Evolutionary conservation across 352 stramenopile genomes (phyloP), one percentile per base, ranked within the genome.

Genomic region (Hyaloperonospora brassicae): DNA sequence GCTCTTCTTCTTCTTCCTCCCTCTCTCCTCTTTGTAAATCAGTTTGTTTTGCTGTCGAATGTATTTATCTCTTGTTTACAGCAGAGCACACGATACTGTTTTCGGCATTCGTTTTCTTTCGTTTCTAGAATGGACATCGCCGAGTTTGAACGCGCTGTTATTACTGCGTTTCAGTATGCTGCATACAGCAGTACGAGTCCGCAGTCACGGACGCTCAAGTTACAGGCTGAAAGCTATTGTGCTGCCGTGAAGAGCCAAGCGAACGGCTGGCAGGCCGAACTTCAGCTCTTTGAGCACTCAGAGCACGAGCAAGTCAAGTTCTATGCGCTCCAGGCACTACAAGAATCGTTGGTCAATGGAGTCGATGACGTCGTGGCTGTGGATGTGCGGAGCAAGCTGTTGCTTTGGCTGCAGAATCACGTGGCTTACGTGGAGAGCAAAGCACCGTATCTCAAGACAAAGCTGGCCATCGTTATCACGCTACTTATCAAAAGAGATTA

Each of bases 401-500:
- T 93, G 36, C 44, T 60, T 42, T 93, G 78, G 76, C 61, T 93
- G 31, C 67, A 80, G 34, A 67, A 47, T 13, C 74, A 90, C 55
- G 77, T 82, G 24, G 64, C 63, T 13, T 76, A 76, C 41, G 62
- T 89, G 21, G 79, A 90, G 56, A 59, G 47, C 50, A 70, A 80
- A 38, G 72, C 73, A 39, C 68, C 79, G n/a, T 93, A 86, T 46
- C 61, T 93, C 40, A 93, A 93, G 70, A 93, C 78, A 36, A 93
- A 93, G 57, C 57, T 91, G 44, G 83, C 83, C 6, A 79, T 93
- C 34, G 79, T 93, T 3, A 58, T 90, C 40, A 89, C 79, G 50
- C 68, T 88, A 27, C 52, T 93, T 34, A 91, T 97, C 50, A 91
- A 94, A 58, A 70, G 70, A 60, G 89, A 97, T 67, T 97, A 93